phyloP scores from a whole-genome alignment of 2,329 filamentous ascomycete species.

The Cladosporium sp. region DNA sequence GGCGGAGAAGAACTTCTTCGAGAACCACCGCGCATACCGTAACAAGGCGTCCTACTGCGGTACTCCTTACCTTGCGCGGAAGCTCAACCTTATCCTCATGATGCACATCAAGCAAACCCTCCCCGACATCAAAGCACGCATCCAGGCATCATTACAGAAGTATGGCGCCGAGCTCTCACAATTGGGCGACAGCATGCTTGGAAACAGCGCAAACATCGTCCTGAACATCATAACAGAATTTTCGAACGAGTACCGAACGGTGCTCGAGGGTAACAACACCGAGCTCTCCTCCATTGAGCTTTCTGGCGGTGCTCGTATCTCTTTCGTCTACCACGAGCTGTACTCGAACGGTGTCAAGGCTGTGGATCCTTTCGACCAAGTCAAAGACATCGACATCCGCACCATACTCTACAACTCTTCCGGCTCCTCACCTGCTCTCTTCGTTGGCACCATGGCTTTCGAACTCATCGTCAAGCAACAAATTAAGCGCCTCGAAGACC shows the following conservation, averaged over 20 bases:
- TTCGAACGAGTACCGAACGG: slow-evolving; percentile 93
- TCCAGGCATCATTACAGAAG: slow-evolving; percentile 89
- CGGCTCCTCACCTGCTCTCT: slow-evolving; percentile 93
- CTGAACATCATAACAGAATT: slow-evolving; percentile 99
- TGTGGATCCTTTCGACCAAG: slow-evolving; percentile 92
- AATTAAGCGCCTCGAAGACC: slow-evolving; percentile 93
- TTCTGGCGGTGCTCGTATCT: slow-evolving; percentile 95
- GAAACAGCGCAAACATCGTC: slow-evolving; percentile 93
- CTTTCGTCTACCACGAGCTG: slow-evolving; percentile 98
- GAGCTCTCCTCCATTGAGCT: slow-evolving; percentile 92
- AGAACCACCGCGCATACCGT: slow-evolving; percentile 96
- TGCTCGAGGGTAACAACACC: slow-evolving; percentile 93
- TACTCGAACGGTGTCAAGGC: slow-evolving; percentile 98
- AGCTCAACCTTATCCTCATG: slow-evolving; percentile 98
- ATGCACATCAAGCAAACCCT: slow-evolving; percentile 99
- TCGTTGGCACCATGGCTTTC: slow-evolving; percentile 97
- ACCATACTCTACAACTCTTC: slow-evolving; percentile 98
- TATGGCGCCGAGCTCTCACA: slow-evolving; percentile 77
- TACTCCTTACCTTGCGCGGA: slow-evolving; percentile 92
- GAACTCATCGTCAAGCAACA: slow-evolving; percentile 98
- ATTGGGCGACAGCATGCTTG: slow-evolving; percentile 89
- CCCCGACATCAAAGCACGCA: slow-evolving; percentile 96
- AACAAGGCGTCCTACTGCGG: slow-evolving; percentile 99
- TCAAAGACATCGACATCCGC: slow-evolving; percentile 96
- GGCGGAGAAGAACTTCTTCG: slow-evolving; percentile 94